Evolutionary conservation across 169 alveolate genomes (phyloP), one percentile per base, ranked within the genome.

Genomic region (Blepharisma undulans): DNA sequence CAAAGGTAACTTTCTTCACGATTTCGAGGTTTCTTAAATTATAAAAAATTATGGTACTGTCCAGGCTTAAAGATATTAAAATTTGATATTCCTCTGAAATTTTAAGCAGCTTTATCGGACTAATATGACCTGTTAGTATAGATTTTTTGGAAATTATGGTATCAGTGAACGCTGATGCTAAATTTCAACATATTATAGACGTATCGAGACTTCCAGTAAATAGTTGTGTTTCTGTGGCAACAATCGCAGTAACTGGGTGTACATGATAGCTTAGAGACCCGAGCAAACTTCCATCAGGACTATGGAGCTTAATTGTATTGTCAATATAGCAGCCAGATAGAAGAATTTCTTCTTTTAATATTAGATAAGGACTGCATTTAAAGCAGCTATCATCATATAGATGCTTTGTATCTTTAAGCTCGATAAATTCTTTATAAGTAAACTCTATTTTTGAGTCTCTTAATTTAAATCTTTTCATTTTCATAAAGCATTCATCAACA

Each of bases 121-220:
- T n/a, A 16, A n/a, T 30, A 33, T 79, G 87, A 12, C 87, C 87
- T 79, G 14, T 27, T 12, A 10, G 25, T 7, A 12, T 12, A 33
- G 36, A 27, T 10, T 33, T 33, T 27, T 30, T 14, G 7, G 34
- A 0, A 10, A n/a, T 79, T n/a, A 29, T 79, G 16, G 6, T 27
- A n/a, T 33, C 10, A 22, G 19, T n/a, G 87, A 27, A n/a, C 19
- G 72, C n/a, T 1, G 72, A 10, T n/a, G 14, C 72, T 86, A 18
- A 22, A 14, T 76, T 76, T 88, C 92, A 88, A 18, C 29, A 19
- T 18, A 27, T 25, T 66, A 88, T 36, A 0, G 92, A n/a, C 48
- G 92, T 22, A 30, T 88, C 92, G 1, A 76, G 5, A 10, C 92
- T 76, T 8, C 87, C 92, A 7, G 92, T 36, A 12, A 76, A 10